phyloP scores from a whole-genome alignment of 164 flowering plant genomes.

The Umbellularia californica region DNA sequence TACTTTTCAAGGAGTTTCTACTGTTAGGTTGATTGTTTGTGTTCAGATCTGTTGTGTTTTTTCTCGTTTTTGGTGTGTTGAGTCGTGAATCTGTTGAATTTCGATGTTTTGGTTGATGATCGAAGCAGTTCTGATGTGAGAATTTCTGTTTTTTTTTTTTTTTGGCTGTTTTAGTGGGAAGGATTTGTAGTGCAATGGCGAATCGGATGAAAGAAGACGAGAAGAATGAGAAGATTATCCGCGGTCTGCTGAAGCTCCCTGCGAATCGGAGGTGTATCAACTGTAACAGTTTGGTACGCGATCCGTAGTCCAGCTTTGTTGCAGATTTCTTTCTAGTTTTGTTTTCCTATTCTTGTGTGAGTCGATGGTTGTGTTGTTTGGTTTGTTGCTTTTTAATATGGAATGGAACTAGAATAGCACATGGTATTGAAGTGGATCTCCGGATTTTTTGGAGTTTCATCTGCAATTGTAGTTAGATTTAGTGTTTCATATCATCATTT shows the following conservation, averaged over 20 bases:
- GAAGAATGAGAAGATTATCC: conserved; percentile 78
- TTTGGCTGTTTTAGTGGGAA: not conserved
- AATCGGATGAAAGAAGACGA: conserved; percentile 86
- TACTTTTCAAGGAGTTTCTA: not conserved
- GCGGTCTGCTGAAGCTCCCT: conserved; percentile 73
- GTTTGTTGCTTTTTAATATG: not conserved
- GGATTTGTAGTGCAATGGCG: conserved; percentile 45
- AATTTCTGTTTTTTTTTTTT: not conserved
- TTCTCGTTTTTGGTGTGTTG: not conserved
- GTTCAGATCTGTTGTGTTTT: not conserved
- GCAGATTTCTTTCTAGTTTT: not conserved
- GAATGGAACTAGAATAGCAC: not conserved
- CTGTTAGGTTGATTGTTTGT: not conserved
- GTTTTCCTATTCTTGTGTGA: not conserved
- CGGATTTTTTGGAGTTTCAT: not conserved
- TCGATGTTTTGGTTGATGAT: not conserved
- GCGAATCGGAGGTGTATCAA: conserved; percentile 82
- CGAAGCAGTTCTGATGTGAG: not conserved
- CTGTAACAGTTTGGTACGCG: conserved; percentile 79
- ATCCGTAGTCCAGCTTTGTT: not conserved
- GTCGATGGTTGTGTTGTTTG: not conserved
- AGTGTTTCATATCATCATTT: too few relatives aligned
- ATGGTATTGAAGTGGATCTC: too few relatives aligned
- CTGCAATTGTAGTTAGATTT: too few relatives aligned
- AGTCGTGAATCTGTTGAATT: not conserved